phyloP scores from a whole-genome alignment of 305 asterid species.

The Solanum aculeatissimum region DNA sequence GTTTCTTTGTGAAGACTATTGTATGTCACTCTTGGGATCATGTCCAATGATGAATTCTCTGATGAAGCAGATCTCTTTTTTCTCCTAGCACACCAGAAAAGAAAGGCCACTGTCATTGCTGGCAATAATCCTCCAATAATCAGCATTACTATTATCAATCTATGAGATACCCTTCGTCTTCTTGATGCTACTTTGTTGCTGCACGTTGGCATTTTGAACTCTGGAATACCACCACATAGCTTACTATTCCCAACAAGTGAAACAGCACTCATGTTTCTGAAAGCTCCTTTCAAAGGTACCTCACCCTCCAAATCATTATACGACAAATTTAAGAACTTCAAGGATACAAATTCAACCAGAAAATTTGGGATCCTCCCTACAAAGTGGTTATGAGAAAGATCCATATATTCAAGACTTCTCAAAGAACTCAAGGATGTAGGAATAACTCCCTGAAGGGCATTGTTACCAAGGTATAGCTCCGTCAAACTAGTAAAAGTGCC shows the following conservation, averaged over 20 bases:
- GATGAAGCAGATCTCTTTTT: neutral
- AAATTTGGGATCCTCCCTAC: neutral
- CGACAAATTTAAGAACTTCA: slow-evolving; percentile 4
- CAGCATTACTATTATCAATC: neutral
- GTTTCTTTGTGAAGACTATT: slow-evolving; percentile 10
- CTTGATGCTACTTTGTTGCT: neutral
- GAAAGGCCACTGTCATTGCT: neutral
- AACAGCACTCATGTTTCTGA: neutral
- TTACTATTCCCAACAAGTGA: slow-evolving; percentile 7
- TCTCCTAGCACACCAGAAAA: neutral
- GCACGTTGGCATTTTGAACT: slow-evolving; percentile 6
- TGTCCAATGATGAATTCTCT: neutral
- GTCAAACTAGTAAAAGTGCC: neutral
- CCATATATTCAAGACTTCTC: neutral
- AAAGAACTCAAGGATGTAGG: neutral
- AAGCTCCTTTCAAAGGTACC: slow-evolving; percentile 12
- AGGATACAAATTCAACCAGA: neutral
- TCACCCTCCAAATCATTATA: slow-evolving; percentile 7
- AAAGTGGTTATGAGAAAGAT: slow-evolving; percentile 9
- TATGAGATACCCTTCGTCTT: neutral
- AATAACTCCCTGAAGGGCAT: slow-evolving; percentile 2
- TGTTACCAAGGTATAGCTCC: neutral
- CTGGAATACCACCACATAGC: slow-evolving; percentile 10
- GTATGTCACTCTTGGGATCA: slow-evolving; percentile 5
- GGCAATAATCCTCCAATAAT: neutral